phyloP scores from a whole-genome alignment of 2,329 filamentous ascomycete species.

The Ceratocystis destructans region DNA sequence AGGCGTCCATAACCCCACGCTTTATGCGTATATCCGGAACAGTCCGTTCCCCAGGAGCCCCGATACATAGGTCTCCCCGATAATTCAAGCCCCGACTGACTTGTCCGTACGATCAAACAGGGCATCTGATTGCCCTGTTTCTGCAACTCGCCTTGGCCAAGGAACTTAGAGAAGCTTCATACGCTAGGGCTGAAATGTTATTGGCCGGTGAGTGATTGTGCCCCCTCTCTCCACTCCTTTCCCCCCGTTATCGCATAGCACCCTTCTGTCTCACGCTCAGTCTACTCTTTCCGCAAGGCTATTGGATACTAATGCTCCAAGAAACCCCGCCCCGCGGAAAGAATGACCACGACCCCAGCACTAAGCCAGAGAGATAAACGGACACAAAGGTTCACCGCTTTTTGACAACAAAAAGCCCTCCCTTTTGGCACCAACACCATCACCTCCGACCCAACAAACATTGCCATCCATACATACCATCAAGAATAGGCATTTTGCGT shows the following conservation, averaged over 20 bases:
- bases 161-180: conserved; percentile 1
- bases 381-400: conserved; percentile 13
- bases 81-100: conserved; percentile 6
- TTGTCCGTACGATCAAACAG: not conserved
- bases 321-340: conserved; percentile 16
- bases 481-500: not conserved
- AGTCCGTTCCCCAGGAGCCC: not conserved
- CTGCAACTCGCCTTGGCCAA: not conserved
- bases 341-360: conserved; percentile 6
- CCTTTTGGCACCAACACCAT: conserved; percentile 1
- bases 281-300: not conserved
- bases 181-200: conserved; percentile 9
- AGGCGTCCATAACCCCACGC: not conserved
- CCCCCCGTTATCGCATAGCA: not conserved
- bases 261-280: not conserved
- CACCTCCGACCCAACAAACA: conserved; percentile 3
- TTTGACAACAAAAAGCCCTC: conserved; percentile 9
- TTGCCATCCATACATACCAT: not conserved
- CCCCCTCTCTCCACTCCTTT: not conserved
- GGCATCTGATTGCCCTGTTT: conserved; percentile 1
- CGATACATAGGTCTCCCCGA: conserved; percentile 10
- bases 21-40: conserved; percentile 10
- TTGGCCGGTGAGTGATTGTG: conserved; percentile 12
- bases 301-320: conserved; percentile 12
- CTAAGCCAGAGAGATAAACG: conserved; percentile 11